These are phyloP conservation scores for Podaxis sp. DNA, from an alignment of 768 basidiomycete genomes.

Conservation along the genomic window DNA sequence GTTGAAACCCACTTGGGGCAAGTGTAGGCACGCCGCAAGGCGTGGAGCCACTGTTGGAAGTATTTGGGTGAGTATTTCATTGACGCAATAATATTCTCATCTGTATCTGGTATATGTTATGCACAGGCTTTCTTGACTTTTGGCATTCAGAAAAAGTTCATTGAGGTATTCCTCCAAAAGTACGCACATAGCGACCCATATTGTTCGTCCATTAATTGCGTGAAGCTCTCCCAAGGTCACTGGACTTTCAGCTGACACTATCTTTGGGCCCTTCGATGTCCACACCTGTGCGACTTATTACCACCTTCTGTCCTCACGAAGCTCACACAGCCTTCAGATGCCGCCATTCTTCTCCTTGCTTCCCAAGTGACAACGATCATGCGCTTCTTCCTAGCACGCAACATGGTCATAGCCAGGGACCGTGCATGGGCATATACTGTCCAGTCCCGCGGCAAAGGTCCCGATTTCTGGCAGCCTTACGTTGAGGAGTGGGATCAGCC, in stretches of 20 bases:
- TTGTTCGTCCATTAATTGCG: not conserved
- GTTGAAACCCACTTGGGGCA: slow-evolving; percentile 76
- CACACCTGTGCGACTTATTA: slow-evolving; percentile 53
- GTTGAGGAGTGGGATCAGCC: slow-evolving; percentile 78
- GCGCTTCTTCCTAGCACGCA: slow-evolving; percentile 77
- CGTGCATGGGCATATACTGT: slow-evolving; percentile 83
- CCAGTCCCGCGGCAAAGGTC: slow-evolving; percentile 73
- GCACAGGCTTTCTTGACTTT: slow-evolving; percentile 63
- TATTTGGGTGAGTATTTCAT: slow-evolving; percentile 51
- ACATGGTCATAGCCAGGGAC: slow-evolving; percentile 74
- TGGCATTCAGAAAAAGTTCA: slow-evolving; percentile 63
- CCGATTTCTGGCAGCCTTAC: slow-evolving; percentile 81
- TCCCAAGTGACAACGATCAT: slow-evolving; percentile 73
- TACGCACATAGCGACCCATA: slow-evolving; percentile 22
- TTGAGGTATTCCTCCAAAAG: slow-evolving; percentile 62
- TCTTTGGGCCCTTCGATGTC: slow-evolving; percentile 71
- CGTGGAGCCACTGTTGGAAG: slow-evolving; percentile 67
- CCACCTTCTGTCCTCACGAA: not conserved
- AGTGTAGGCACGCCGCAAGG: slow-evolving; percentile 72
- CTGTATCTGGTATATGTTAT: not conserved
- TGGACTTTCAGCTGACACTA: slow-evolving; percentile 55
- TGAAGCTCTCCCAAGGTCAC: slow-evolving; percentile 58
- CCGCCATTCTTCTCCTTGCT: slow-evolving; percentile 67
- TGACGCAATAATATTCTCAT: not conserved
- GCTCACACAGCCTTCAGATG: slow-evolving; percentile 42